These are phyloP conservation scores for Neoconidiobolus thromboides DNA, from an alignment of 371 early-diverging fungal genomes.

Conservation along the genomic window DNA sequence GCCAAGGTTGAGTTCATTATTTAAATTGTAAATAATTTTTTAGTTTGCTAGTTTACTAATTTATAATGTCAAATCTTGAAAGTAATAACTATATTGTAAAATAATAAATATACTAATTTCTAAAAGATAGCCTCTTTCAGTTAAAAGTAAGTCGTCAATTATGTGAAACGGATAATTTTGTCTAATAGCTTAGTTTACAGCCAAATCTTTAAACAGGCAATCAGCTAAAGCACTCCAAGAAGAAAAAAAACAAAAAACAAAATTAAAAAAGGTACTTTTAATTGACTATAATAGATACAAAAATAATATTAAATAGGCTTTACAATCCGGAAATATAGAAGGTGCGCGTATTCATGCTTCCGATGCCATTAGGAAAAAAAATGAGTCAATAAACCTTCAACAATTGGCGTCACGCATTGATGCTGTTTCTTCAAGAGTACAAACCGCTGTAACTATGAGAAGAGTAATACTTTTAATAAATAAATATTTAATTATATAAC, in stretches of 20 bases:
- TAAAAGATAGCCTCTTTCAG: too few species aligned
- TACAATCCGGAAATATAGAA: constrained; percentile 83
- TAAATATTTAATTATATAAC: neutral
- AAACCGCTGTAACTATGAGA: constrained; percentile 90
- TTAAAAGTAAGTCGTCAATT: too few species aligned
- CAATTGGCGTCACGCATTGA: constrained; percentile 79
- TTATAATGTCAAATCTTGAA: too few species aligned
- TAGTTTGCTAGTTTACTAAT: too few species aligned
- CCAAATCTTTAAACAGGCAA: constrained; percentile 72
- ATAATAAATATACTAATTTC: too few species aligned
- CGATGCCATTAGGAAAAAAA: constrained; percentile 95
- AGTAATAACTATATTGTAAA: too few species aligned
- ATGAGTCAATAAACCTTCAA: constrained; percentile 72
- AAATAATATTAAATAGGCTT: constrained; percentile 31
- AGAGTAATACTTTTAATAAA: constrained; percentile 20
- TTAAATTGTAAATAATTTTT: too few species aligned
- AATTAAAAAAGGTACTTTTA: constrained; percentile 63
- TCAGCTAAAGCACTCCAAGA: constrained; percentile 73
- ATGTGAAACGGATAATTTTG: too few species aligned
- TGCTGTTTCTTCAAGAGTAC: constrained; percentile 78
- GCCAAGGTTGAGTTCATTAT: too few species aligned
- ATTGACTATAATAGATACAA: neutral
- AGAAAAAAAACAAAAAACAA: constrained; percentile 53
- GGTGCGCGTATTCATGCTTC: constrained; percentile 86
- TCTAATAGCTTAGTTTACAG: constrained; percentile 45